Base-by-base conservation (phyloP, 2,329 filamentous ascomycete species). In the Volutella citrinella region DNA sequence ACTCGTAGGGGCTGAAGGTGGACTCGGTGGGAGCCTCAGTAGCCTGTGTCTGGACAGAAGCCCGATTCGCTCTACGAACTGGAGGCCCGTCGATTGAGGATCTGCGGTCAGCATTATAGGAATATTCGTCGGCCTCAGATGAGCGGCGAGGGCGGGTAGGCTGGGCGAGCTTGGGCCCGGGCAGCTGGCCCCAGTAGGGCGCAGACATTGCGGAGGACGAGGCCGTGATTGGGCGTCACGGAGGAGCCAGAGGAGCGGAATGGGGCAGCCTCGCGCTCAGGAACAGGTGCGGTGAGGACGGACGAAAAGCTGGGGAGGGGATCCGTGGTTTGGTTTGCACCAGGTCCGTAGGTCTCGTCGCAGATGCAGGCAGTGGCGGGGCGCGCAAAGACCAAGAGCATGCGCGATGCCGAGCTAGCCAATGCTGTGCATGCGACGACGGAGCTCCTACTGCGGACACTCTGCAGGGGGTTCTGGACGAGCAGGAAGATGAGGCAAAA, bases 181-280 rank as follows among this genome's bases (percentile, higher is more conserved):
- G 75, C 43, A 80, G 63, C 53, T 76, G 61, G 56, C 75, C 75
- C 76, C 76, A 79, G 63, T 79, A 80, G 23, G 72, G 69, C 38
- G 70, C 49, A 34, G 69, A 61, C 68, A 73, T 74, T 57, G 55
- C 52, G 51, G 42, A 40, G 46, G 46, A 42, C 35, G 39, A 40
- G 27, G 48, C 37, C 45, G 43, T 52, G 54, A 53, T 59, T 52
- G 55, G 52, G 44, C 37, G 31, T 44, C 12, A 12, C 33, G 33
- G 38, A 33, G 21, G 33, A 36, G 26, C 15, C 29, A 36, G 16
- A 19, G 29, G 38, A 27, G 34, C 26, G 36, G 23, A 27, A 37
- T 32, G 19, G 35, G 33, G 38, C 36, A 19, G 35, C 24, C n/a
- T n/a, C n/a, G n/a, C n/a, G n/a, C n/a, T n/a, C n/a, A n/a, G n/a